Evolutionary conservation across 2,329 filamentous ascomycete genomes (phyloP).

Genomic region (Beauveria caledonica): DNA sequence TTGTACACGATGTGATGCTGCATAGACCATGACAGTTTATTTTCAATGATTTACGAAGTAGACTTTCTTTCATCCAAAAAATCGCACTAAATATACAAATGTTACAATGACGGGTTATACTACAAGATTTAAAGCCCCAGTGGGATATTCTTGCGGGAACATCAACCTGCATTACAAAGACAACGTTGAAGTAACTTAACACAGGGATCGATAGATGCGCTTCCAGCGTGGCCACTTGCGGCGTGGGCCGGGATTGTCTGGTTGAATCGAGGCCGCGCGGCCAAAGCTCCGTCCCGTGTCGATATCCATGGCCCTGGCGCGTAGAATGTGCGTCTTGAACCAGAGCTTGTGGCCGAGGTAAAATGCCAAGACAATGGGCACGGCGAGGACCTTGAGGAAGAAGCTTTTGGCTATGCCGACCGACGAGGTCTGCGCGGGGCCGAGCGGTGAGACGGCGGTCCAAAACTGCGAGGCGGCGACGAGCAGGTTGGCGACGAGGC

Average conservation of each 20-base stretch:
- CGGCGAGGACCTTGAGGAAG: constrained; percentile 55
- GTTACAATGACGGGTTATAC: background rate
- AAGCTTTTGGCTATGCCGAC: constrained; percentile 43
- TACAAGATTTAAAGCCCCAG: background rate
- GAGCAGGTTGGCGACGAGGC: constrained; percentile 59
- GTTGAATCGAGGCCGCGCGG: constrained; percentile 19
- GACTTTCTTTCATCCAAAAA: background rate
- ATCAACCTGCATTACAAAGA: background rate
- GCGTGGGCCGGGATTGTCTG: constrained; percentile 19
- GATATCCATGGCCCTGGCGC: constrained; percentile 63
- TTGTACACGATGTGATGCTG: background rate
- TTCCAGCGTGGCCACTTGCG: constrained; percentile 21
- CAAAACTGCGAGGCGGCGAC: constrained; percentile 73
- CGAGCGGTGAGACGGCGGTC: constrained; percentile 38
- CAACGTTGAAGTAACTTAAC: constrained; percentile 11
- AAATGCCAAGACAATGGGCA: constrained; percentile 51
- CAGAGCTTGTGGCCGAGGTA: constrained; percentile 63
- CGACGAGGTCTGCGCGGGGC: background rate
- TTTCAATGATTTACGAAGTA: background rate
- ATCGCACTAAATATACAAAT: background rate
- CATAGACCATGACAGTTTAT: background rate
- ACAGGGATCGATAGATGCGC: constrained; percentile 19
- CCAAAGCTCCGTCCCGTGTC: constrained; percentile 52
- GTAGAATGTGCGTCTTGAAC: constrained; percentile 54
- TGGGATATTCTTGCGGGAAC: background rate